Base-by-base conservation (phyloP, 352 stramenopile species). In the Globisporangium uncinulatum region DNA sequence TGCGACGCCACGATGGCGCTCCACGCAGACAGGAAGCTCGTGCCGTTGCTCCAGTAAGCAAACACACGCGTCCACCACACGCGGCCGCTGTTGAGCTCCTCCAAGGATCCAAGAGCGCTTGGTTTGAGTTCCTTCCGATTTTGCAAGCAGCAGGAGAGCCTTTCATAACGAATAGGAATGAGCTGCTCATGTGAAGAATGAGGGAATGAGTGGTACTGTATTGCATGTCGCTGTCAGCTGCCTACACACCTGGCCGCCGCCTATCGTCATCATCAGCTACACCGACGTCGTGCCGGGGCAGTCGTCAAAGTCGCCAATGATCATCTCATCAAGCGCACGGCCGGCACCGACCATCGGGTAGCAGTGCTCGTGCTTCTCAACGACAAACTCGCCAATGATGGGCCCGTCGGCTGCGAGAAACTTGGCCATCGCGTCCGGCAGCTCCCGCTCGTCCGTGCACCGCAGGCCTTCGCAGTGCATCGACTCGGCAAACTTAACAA, bases 271-370 rank as follows among this genome's bases (percentile, higher is more conserved):
- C 3, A 2, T 17, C 29, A 42, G 19, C 36, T 37, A 98, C 67
- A 83, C 85, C 56, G 94, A 97, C 49, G 94, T 97, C 48, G 92
- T 97, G 45, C 78, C 76, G 31, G 84, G 74, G 63, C 96, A 97
- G 63, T 97, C 89, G 58, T 98, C 92, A 67, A 97, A 97, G 71
- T 97, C 88, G 59, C 93, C 89, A 68, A 98, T 86, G 75, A 98
- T 98, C 94, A 98, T 98, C 73, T 98, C 91, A 67, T 98, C 86
- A 48, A 94, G 65, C 53, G 85, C 86, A 45, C 83, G 75, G 13
- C 94, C 94, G 17, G 92, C 92, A 37, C 92, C 94, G 36, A 98
- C 94, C 84, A 98, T 96, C 42, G 94, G 94, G 59, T 97, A 92
- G 69, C 94, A 98, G 61, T 96, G 94, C 68, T 97, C 83, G 67